Conservation (phyloP, 768 basidiomycete genomes). For the Kwoniella mangroviensis region DNA sequence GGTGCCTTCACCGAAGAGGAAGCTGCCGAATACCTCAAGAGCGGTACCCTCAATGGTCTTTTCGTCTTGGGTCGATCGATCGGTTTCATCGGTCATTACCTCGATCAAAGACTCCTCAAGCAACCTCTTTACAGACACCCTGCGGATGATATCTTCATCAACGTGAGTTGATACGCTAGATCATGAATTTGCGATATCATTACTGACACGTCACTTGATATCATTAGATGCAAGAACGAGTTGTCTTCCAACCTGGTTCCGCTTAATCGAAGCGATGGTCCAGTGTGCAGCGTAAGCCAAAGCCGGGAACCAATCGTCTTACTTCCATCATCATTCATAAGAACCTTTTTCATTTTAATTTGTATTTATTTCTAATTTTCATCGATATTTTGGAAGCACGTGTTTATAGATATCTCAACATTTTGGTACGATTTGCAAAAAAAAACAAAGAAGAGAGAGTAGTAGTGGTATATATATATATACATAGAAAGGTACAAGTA, state of each 20-base stretch:
- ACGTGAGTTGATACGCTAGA: conserved; percentile 10
- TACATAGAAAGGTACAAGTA: neutral
- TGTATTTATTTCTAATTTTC: conserved; percentile 4
- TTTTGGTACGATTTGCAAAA: neutral
- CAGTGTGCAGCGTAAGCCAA: neutral
- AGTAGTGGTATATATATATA: conserved; percentile 1
- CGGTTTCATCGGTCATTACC: conserved; percentile 94
- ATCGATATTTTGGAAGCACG: conserved; percentile 1
- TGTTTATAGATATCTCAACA: conserved; percentile 5
- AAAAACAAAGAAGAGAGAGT: neutral
- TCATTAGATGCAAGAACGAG: conserved; percentile 38
- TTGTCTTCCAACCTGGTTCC: conserved; percentile 46
- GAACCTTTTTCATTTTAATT: neutral
- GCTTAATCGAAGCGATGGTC: conserved; percentile 7
- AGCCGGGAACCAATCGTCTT: neutral
- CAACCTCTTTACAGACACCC: conserved; percentile 80
- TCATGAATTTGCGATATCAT: neutral
- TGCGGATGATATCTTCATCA: conserved; percentile 49
- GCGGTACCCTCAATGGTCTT: conserved; percentile 75
- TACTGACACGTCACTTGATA: conserved; percentile 2
- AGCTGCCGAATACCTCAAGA: conserved; percentile 95
- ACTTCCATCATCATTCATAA: neutral
- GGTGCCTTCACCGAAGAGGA: conserved; percentile 96
- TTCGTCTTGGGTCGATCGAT: conserved; percentile 97
- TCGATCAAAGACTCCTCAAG: conserved; percentile 93